A percentile compares a stretch with the other conserved stretches of the same genome.
Conservation (phyloP, 1,284 basidiomycete species). For the Sanghuangporus sanghuang region DNA sequence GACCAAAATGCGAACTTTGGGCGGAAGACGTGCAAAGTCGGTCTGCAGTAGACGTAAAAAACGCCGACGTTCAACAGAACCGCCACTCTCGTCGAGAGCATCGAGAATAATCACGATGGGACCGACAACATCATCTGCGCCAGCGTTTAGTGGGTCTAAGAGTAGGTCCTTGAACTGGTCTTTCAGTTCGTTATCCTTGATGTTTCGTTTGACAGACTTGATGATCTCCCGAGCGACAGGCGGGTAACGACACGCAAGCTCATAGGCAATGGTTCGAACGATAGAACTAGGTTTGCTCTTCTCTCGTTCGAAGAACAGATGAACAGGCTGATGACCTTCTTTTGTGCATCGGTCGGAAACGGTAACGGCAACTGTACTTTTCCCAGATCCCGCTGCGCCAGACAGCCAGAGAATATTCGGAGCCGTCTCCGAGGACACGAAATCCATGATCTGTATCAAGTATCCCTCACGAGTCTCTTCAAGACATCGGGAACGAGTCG, state of each 20-base stretch:
- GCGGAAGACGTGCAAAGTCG: not conserved
- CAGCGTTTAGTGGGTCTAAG: not conserved
- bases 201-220: not conserved
- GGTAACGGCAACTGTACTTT: conserved; percentile 20
- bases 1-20: not conserved
- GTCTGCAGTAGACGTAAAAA: not conserved
- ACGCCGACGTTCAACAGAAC: not conserved
- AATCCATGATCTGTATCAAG: conserved; percentile 19
- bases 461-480: conserved; percentile 17
- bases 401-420: conserved; percentile 15
- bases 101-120: not conserved
- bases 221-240: not conserved
- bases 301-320: not conserved
- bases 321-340: not conserved
- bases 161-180: not conserved
- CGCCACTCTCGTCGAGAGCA: not conserved
- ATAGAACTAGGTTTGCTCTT: not conserved
- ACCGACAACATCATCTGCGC: not conserved
- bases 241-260: conserved; percentile 11
- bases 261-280: not conserved
- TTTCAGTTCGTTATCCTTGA: not conserved
- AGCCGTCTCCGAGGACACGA: conserved; percentile 15
- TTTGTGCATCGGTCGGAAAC: not conserved
- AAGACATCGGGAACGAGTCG: conserved; percentile 16
- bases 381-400: conserved; percentile 20